Percentiles rank a stretch among this genome's conserved stretches.
Evolutionary conservation across 176 grass and related monocot species (phyloP).

Genomic region (Triticum monococcum): DNA sequence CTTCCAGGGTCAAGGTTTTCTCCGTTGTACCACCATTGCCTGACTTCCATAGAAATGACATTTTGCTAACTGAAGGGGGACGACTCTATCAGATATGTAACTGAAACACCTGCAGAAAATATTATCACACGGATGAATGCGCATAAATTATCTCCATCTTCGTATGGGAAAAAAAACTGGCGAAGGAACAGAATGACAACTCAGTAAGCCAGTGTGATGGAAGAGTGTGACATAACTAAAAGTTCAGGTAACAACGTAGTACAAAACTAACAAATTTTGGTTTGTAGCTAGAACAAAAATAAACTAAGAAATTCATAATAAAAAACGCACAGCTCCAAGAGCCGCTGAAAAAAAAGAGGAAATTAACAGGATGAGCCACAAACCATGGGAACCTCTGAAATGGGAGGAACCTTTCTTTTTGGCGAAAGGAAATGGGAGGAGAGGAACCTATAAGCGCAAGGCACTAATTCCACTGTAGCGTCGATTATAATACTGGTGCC

Average conservation of each 20-base stretch:
- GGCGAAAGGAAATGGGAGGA: not conserved
- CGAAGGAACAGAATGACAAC: not conserved
- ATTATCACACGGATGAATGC: not conserved
- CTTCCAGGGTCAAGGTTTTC: constrained; percentile 38
- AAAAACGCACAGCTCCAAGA: not conserved
- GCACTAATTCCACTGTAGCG: not conserved
- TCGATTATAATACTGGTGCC: not conserved
- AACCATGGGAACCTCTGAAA: not conserved
- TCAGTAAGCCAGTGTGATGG: not conserved
- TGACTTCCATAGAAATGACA: constrained; percentile 58
- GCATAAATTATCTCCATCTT: not conserved
- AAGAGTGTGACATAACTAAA: not conserved
- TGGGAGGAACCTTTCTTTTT: not conserved
- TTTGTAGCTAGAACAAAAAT: not conserved
- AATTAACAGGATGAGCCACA: not conserved
- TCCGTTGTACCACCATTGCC: constrained; percentile 35
- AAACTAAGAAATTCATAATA: not conserved
- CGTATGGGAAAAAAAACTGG: not conserved
- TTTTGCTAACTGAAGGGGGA: constrained; percentile 16
- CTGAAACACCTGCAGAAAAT: constrained; percentile 9
- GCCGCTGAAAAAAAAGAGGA: not conserved
- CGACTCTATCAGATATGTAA: not conserved
- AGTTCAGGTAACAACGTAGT: not conserved
- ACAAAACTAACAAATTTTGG: not conserved
- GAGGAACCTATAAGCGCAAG: not conserved